Percentiles rank a stretch among this genome's conserved stretches.
Evolutionary conservation across 1,284 basidiomycete species (phyloP).

Genomic region (Leccinum laetum): DNA sequence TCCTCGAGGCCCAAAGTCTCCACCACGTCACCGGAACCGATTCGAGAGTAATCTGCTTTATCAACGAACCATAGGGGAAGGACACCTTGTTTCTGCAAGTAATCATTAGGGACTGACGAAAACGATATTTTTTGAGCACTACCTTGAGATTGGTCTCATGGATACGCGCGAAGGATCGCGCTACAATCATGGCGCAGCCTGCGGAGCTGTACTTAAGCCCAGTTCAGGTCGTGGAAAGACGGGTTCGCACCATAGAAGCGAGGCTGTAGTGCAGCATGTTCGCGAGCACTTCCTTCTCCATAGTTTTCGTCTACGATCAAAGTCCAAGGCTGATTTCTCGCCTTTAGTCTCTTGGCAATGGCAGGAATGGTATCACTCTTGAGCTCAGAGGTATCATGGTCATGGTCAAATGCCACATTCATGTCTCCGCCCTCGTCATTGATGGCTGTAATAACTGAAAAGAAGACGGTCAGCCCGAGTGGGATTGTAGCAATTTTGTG

Average conservation of each 20-base stretch:
- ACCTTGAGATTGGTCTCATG: slow-evolving; percentile 98
- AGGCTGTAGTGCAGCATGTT: slow-evolving; percentile 97
- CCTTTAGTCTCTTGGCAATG: slow-evolving; percentile 86
- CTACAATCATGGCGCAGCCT: slow-evolving; percentile 85
- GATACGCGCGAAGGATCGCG: slow-evolving; percentile 96
- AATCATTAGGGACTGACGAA: slow-evolving; percentile 6
- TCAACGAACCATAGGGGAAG: slow-evolving; percentile 91
- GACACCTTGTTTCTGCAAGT: slow-evolving; percentile 86
- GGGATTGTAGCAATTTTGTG: slow-evolving; percentile 1
- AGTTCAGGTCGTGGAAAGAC: background rate
- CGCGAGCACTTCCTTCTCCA: slow-evolving; percentile 97
- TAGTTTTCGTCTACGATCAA: slow-evolving; percentile 97
- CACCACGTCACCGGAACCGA: slow-evolving; percentile 72
- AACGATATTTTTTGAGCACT: slow-evolving; percentile 16
- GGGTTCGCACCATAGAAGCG: slow-evolving; percentile 80
- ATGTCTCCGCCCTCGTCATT: slow-evolving; percentile 94
- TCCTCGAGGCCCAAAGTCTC: slow-evolving; percentile 39
- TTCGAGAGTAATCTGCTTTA: slow-evolving; percentile 80
- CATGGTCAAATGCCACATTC: slow-evolving; percentile 85
- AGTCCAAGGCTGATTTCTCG: slow-evolving; percentile 87
- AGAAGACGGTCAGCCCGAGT: slow-evolving; percentile 39
- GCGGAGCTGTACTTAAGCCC: background rate
- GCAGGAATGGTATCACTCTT: slow-evolving; percentile 83
- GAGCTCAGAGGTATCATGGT: slow-evolving; percentile 45
- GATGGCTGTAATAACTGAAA: slow-evolving; percentile 72